Conservation (phyloP, 2,329 filamentous ascomycete genomes). For the Monosporascus sp. region DNA sequence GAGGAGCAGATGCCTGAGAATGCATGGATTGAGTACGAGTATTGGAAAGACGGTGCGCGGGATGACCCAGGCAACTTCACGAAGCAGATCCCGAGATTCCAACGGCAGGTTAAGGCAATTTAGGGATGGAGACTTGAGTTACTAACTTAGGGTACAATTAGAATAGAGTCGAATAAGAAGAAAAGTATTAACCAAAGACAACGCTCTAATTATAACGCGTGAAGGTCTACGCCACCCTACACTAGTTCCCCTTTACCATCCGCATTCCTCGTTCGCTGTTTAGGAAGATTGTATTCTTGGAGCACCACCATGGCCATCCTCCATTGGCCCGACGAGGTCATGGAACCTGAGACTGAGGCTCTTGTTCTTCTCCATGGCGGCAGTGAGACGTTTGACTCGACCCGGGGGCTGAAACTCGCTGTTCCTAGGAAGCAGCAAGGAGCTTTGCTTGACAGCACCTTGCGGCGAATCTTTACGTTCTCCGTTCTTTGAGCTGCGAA, state of each 20-base stretch:
- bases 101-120: conserved; percentile 20
- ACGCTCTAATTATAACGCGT: not conserved
- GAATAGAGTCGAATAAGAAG: not conserved
- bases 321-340: not conserved
- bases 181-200: not conserved
- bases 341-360: not conserved
- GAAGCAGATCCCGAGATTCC: conserved; percentile 23
- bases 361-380: not conserved
- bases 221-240: not conserved
- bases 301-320: not conserved
- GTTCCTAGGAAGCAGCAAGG: not conserved
- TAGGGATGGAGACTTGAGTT: conserved; percentile 3
- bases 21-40: conserved; percentile 62
- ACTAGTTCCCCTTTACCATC: not conserved
- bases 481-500: not conserved
- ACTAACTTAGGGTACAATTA: not conserved
- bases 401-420: not conserved
- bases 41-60: conserved; percentile 44
- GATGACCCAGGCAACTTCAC: conserved; percentile 43
- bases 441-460: not conserved
- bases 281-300: no score
- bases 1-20: conserved; percentile 63
- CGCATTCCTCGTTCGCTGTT: not conserved
- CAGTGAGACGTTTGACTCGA: not conserved
- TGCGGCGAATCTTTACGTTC: not conserved